Percentiles rank a stretch among this genome's conserved stretches.
Conservation (phyloP, 148 eudicot genomes). For the Suaeda aralocaspica region DNA sequence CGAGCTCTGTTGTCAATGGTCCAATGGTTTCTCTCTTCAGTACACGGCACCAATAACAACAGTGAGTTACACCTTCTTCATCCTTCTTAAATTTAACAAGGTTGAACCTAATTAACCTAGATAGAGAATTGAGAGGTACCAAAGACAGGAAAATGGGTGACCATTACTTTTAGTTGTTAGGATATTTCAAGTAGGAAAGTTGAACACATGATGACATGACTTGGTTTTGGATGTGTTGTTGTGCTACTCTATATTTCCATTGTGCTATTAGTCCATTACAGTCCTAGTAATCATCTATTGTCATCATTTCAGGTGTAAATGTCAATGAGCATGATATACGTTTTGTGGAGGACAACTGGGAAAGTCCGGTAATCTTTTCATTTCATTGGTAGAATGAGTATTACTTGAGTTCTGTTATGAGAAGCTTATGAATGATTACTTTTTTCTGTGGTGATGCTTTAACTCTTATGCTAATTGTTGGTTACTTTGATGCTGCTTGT, state of each 20-base stretch:
- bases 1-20: background rate
- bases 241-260: background rate
- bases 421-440: background rate
- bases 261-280: background rate
- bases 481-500: constrained; percentile 18
- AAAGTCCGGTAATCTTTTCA: constrained; percentile 77
- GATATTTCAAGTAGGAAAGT: background rate
- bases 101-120: too few relatives aligned
- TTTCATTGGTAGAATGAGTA: constrained; percentile 4
- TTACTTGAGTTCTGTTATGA: background rate
- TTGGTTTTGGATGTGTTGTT: background rate
- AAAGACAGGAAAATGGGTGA: background rate
- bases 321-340: constrained; percentile 97
- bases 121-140: background rate
- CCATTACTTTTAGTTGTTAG: background rate
- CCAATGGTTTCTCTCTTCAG: background rate
- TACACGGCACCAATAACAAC: background rate
- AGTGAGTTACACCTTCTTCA: background rate
- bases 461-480: background rate
- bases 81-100: background rate
- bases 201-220: background rate
- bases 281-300: constrained; percentile 10
- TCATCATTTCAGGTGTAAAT: constrained; percentile 62
- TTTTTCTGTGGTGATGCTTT: background rate
- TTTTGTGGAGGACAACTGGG: constrained; percentile 99